Base-by-base conservation (phyloP, 495 filamentous ascomycete species). In the Xanthoparmelia taractica region DNA sequence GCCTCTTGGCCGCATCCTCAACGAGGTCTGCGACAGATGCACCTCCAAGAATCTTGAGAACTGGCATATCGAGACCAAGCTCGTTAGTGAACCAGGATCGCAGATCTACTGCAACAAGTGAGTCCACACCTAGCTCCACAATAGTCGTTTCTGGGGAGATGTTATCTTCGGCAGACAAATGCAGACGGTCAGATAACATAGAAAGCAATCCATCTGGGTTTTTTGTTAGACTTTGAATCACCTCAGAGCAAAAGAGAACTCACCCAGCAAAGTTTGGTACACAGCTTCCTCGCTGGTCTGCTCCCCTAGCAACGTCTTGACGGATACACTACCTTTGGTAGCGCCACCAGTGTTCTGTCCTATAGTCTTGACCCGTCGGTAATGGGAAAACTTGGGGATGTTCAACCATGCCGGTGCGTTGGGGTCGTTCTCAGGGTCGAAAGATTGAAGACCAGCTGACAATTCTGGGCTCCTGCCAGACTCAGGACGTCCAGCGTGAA, bases 41-140 rank as follows among this genome's bases (percentile, higher is more conserved):
- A 41, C 65, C 61, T 47, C 59, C 58, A n/a, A 65, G 33, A 8
- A 83, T 76, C 69, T 82, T 81, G 58, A 82, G 76, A 8, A 83
- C 79, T 3, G 78, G 76, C 0, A 83, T 67, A 27, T 82, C 76
- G 8, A 73, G 69, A 0, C 71, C 63, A 0, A 80, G 23, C 34
- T 73, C 67, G 18, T 74, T 77, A 25, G 73, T 57, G 43, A 78
- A 75, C 76, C 74, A 78, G 2, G 58, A 59, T 1, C 76, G 63
- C 1, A 78, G 63, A 10, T 74, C 72, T 2, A 77, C 72, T 5
- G 76, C 69, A 0, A 75, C 62, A 15, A 78, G 60, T 1, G 73
- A 74, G 63, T 77, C 69, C 55, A 77, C 37, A 41, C 76, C 65
- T 25, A 81, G 63, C 36, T 80, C 74, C n/a, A 65, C 45, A 7